Percentiles rank a stretch among this genome's conserved stretches.
Evolutionary conservation across 2,329 filamentous ascomycete species (phyloP).

Genomic region (Ampelomyces quisqualis): DNA sequence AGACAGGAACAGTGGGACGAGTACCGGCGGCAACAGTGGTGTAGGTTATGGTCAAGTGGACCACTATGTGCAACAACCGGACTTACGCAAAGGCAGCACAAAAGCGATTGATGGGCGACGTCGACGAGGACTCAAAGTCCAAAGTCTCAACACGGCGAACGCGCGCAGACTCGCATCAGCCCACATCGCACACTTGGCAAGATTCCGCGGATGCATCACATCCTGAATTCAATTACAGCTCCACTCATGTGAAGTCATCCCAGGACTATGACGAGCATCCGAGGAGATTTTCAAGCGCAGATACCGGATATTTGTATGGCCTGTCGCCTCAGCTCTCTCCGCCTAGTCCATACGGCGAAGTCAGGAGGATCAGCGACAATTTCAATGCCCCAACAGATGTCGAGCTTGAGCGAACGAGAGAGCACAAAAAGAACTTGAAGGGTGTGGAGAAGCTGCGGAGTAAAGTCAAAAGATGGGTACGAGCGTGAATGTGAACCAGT

Average conservation of each 20-base stretch:
- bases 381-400: constrained; percentile 33
- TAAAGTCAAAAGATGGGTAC: constrained; percentile 16
- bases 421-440: constrained; percentile 11
- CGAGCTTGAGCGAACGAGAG: constrained; percentile 22
- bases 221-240: constrained; percentile 2
- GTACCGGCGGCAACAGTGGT: constrained; percentile 3
- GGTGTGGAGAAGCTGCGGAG: constrained; percentile 17
- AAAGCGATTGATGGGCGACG: constrained; percentile 7
- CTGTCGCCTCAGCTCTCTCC: constrained; percentile 6
- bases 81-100: constrained; percentile 3
- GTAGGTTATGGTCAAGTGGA: constrained; percentile 2
- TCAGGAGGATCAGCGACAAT: constrained; percentile 23
- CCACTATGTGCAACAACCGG: neutral
- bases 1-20: constrained; percentile 8
- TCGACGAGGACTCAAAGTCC: constrained; percentile 4
- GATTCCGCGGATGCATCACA: neutral
- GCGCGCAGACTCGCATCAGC: constrained; percentile 16
- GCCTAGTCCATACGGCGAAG: constrained; percentile 10
- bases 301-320: constrained; percentile 2
- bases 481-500: constrained; percentile 5
- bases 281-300: constrained; percentile 12
- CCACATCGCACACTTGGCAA: constrained; percentile 3
- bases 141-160: constrained; percentile 9
- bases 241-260: constrained; percentile 8
- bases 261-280: constrained; percentile 7